Percentiles rank a stretch among this genome's conserved stretches.
Evolutionary conservation across 73 alveolate species (phyloP).

Genomic region (Tetrahymena borealis): DNA sequence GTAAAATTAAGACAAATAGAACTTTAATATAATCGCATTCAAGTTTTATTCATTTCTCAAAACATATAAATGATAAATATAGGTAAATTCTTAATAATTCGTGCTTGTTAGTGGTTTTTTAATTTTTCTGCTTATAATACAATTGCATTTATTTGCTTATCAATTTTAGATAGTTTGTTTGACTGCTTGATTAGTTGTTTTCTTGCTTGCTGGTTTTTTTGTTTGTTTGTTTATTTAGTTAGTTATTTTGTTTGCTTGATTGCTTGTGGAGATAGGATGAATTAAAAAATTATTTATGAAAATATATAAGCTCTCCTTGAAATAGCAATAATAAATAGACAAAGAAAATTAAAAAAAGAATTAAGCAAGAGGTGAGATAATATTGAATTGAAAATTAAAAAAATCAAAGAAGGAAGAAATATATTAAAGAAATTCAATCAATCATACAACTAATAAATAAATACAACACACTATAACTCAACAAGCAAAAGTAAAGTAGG

Average conservation of each 20-base stretch:
- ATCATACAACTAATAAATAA: neutral
- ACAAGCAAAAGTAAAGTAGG: neutral
- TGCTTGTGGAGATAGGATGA: neutral
- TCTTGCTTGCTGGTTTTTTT: too few relatives aligned
- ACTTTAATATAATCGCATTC: too few relatives aligned
- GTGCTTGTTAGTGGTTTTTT: too few relatives aligned
- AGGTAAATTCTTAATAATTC: too few relatives aligned
- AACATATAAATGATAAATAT: too few relatives aligned
- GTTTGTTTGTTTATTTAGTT: neutral
- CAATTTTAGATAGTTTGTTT: too few relatives aligned
- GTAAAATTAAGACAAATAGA: too few relatives aligned
- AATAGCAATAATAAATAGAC: neutral
- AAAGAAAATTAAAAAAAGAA: neutral
- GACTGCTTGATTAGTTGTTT: too few relatives aligned
- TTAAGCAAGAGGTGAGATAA: neutral
- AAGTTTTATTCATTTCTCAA: too few relatives aligned
- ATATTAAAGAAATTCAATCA: neutral
- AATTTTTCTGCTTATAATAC: too few relatives aligned
- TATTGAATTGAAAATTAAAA: neutral
- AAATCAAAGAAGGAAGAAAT: neutral
- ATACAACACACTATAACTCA: neutral
- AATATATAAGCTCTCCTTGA: too few relatives aligned
- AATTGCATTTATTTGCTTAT: too few relatives aligned
- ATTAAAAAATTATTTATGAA: neutral
- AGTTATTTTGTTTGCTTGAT: neutral